Base-by-base conservation (phyloP, 2,329 filamentous ascomycete species). In the Beauveria australis region DNA sequence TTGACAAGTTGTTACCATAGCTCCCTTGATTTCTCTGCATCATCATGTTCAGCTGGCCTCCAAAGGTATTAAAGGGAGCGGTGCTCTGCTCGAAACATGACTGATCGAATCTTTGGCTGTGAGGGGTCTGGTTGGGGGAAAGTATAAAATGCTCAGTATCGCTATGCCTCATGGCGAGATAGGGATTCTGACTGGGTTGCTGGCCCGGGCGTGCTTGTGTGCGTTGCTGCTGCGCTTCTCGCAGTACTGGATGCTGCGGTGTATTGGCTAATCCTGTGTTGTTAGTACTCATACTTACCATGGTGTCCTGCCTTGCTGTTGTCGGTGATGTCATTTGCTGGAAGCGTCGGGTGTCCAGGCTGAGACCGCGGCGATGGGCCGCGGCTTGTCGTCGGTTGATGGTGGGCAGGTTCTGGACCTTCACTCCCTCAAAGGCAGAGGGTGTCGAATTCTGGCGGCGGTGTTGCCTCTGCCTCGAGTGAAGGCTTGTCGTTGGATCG, bases 221-320 rank as follows among this genome's bases (percentile, higher is more conserved):
- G 83, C 85, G 85, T 81, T 92, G 89, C 87, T 90, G 86, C 85
- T 93, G 91, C 86, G 88, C 83, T 89, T 90, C 89, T 88, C 88
- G 89, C 87, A 91, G 83, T 78, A 85, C 82, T 60, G 69, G 67
- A 83, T 91, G 88, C 84, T 92, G 89, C 83, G 79, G 78, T 68
- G 64, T 67, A 63, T 66, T 77, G 78, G 82, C 68, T 79, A 79
- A 76, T 82, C 78, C 78, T 79, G 77, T 73, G 72, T 78, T 74
- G 77, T 81, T 84, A 77, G 78, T 81, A 74, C 70, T 68, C 66
- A 74, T 79, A 77, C 79, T 80, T 80, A 82, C 77, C 78, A 72
- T 70, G 59, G 68, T 67, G 56, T 69, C 67, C 65, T 73, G 72
- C 69, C 69, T 62, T 66, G 65, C 56, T 64, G 69, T 65, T 57